phyloP scores from a whole-genome alignment of 208 protist species.

The Acanthamoeba royreba region DNA sequence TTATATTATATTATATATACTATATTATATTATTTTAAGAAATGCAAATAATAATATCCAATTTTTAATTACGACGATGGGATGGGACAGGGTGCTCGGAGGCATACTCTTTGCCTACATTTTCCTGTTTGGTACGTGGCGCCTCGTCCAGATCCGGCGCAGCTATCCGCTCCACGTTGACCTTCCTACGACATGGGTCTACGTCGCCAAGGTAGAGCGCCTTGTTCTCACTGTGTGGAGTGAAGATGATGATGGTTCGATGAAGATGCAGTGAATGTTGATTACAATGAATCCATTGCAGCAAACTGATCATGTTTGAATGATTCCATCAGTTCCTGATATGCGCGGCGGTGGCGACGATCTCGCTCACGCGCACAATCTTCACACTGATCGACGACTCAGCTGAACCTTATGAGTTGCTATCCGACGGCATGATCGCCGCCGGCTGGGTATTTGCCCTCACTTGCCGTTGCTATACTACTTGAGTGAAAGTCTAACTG shows the following conservation, averaged over 20 bases:
- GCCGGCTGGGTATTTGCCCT: background rate
- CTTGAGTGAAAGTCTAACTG: background rate
- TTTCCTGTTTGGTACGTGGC: background rate
- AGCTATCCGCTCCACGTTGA: background rate
- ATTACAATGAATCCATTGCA: too few species aligned
- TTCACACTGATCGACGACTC: background rate
- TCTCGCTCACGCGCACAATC: background rate
- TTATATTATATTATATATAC: too few species aligned
- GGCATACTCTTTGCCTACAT: background rate
- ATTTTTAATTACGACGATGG: too few species aligned
- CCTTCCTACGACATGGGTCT: background rate
- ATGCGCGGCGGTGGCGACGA: background rate
- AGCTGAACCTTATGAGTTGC: background rate
- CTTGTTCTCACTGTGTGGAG: too few species aligned
- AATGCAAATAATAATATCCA: too few species aligned
- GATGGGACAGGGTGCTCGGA: background rate
- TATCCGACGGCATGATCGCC: constrained; percentile 4
- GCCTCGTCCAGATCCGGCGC: background rate
- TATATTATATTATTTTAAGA: too few species aligned
- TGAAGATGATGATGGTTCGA: too few species aligned
- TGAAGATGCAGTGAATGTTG: too few species aligned
- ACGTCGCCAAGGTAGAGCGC: background rate
- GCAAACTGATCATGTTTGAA: too few species aligned
- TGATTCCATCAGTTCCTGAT: background rate
- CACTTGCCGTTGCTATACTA: too few species aligned